Base-by-base conservation (phyloP, 192 early-diverging fungal genomes). In the Dispira simplex region DNA sequence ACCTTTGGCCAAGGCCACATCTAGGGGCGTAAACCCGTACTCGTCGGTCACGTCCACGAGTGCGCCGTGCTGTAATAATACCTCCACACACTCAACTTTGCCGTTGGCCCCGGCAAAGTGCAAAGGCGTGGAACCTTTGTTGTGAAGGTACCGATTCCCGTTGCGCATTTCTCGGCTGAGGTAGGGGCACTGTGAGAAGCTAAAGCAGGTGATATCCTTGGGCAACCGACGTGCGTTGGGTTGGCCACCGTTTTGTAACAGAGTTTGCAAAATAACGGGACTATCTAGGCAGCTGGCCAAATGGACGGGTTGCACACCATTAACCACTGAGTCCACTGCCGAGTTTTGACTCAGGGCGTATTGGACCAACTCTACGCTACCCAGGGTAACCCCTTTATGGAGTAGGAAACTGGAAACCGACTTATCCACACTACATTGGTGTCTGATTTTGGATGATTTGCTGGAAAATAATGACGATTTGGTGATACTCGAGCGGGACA, bases 61-160 rank as follows among this genome's bases (percentile, higher is more conserved):
- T 16, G 48, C 48, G 48, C 48, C 48, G 18, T 23, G 21, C 48
- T 51, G 48, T 20, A 51, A 23, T 23, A 51, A 51, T 20, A 51
- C 21, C 18, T 23, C 18, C 4, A 51, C 48, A 20, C 16, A 23
- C 21, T 4, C 48, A 16, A 51, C 16, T 51, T 51, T 51, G 8
- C 48, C 48, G 8, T 51, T 51, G 48, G 48, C 48, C 4, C 18
- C 48, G 48, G 48, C 48, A 51, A 51, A 51, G 48, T 51, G 48
- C 48, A 51, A 51, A 16, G 48, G 48, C 3, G 48, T 51, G 21
- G 48, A 23, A 20, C 18, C 48, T 9, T 16, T 23, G 18, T 51
- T 51, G 48, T 16, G 18, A 16, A 16, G 48, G 48, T 16, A 16
- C 48, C 48, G 48, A 23, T 9, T 51, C 16, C 21, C 48, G 4